Evolutionary conservation across 208 protist species (phyloP).

Genomic region (Leishmania tropica): DNA sequence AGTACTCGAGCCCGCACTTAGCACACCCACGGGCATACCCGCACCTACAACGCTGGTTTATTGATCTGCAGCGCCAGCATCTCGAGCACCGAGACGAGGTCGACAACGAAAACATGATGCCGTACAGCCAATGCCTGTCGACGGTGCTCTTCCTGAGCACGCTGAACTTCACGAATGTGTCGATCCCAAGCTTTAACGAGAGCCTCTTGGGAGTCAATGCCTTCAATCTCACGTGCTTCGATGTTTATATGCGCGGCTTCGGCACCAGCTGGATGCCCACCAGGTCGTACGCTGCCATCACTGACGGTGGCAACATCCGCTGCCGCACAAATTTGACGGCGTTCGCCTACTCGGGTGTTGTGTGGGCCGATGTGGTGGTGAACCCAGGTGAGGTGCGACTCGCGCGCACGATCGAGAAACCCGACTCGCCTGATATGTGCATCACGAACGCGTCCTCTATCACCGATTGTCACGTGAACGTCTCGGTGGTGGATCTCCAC

Average conservation of each 20-base stretch:
- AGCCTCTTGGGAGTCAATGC: slow-evolving; percentile 26
- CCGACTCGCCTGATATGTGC: slow-evolving; percentile 8
- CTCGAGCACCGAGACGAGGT: background rate
- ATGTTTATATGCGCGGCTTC: slow-evolving; percentile 15
- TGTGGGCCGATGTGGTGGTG: slow-evolving; percentile 17
- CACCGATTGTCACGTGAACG: slow-evolving; percentile 25
- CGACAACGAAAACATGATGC: background rate
- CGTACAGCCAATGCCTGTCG: slow-evolving; percentile 2
- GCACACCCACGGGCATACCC: background rate
- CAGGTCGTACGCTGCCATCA: slow-evolving; percentile 2
- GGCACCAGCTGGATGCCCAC: slow-evolving; percentile 1
- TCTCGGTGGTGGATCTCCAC: background rate
- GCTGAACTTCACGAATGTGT: slow-evolving; percentile 31
- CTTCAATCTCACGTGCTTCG: slow-evolving; percentile 44
- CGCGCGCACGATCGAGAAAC: background rate
- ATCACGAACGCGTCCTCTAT: slow-evolving; percentile 4
- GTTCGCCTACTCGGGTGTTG: slow-evolving; percentile 14
- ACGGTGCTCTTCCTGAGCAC: slow-evolving; percentile 27
- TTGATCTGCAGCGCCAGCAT: background rate
- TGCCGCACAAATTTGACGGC: slow-evolving; percentile 25
- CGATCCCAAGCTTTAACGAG: slow-evolving; percentile 29
- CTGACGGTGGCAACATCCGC: slow-evolving; percentile 19
- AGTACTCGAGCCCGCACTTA: background rate
- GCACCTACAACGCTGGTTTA: background rate
- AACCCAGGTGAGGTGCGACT: slow-evolving; percentile 8